These are phyloP conservation scores for Cryoendolithus antarcticus DNA, from an alignment of 2,329 filamentous ascomycete genomes.

Conservation along the genomic window DNA sequence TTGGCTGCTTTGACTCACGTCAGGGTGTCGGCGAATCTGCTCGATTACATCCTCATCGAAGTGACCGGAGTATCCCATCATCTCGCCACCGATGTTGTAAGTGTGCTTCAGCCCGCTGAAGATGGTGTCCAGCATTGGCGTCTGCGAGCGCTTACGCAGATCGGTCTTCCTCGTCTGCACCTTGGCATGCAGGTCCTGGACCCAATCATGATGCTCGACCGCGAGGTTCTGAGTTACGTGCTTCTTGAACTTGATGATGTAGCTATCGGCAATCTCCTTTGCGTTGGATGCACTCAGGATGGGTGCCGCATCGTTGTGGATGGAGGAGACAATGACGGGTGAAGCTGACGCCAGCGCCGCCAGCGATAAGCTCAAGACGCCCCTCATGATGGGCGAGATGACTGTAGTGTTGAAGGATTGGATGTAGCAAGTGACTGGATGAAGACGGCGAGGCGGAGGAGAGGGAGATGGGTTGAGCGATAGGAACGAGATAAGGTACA, in stretches of 20 bases:
- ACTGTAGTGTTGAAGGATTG: conserved; percentile 11
- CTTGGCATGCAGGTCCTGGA: conserved; percentile 68
- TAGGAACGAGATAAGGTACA: not conserved
- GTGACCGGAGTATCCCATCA: conserved; percentile 90
- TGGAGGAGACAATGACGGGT: conserved; percentile 59
- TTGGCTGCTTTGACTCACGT: conserved; percentile 56
- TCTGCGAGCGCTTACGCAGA: conserved; percentile 78
- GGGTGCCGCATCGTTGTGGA: conserved; percentile 77
- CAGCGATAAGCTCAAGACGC: conserved; percentile 61
- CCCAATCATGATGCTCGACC: conserved; percentile 74
- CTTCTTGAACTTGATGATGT: conserved; percentile 99
- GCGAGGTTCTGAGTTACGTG: conserved; percentile 66
- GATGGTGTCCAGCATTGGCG: conserved; percentile 53
- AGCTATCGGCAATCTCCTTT: conserved; percentile 78
- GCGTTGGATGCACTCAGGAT: conserved; percentile 70
- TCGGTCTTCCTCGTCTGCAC: conserved; percentile 62
- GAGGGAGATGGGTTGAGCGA: conserved; percentile 14
- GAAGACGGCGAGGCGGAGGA: conserved; percentile 1
- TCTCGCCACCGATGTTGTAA: conserved; percentile 73
- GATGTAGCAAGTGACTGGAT: conserved; percentile 1
- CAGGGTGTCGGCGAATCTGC: conserved; percentile 84
- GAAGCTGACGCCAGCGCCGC: conserved; percentile 62
- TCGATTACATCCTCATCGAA: conserved; percentile 91
- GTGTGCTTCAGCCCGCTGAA: conserved; percentile 90
- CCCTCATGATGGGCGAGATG: conserved; percentile 54